A percentile compares a stretch with the other conserved stretches of the same genome.
Evolutionary conservation across 192 early-diverging fungal species (phyloP).

Genomic region (Backusella australiensis): DNA sequence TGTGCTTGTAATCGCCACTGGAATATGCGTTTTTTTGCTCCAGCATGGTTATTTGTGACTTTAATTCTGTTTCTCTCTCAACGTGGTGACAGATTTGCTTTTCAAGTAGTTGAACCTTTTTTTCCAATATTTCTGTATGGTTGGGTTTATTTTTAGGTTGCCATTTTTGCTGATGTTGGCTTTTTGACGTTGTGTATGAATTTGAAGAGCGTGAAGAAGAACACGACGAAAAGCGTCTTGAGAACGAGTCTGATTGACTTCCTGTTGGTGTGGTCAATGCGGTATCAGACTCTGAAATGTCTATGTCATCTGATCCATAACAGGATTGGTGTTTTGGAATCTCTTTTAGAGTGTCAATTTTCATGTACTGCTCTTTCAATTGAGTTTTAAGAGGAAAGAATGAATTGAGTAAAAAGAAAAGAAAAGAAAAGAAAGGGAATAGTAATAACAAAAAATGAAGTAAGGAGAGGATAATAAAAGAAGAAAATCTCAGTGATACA

Average conservation of each 20-base stretch:
- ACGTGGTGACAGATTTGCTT: not conserved
- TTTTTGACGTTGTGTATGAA: not conserved
- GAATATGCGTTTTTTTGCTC: not conserved
- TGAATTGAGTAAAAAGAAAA: not conserved
- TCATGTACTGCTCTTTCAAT: not conserved
- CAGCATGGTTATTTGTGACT: not conserved
- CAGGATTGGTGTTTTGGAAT: not conserved
- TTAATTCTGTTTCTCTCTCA: not conserved
- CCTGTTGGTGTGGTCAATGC: not conserved
- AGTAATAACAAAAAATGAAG: not conserved
- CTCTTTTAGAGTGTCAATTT: constrained; percentile 3
- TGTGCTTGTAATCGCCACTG: not conserved
- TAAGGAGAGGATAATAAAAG: not conserved
- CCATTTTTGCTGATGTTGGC: not conserved
- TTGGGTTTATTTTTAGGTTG: not conserved
- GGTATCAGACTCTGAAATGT: not conserved
- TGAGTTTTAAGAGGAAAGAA: not conserved
- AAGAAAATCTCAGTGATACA: not conserved
- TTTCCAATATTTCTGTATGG: not conserved
- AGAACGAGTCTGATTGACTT: not conserved
- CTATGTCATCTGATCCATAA: not conserved
- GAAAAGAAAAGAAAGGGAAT: not conserved
- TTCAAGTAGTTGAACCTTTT: not conserved
- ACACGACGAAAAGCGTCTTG: not conserved
- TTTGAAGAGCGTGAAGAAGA: not conserved